Conservation (phyloP, 2,329 filamentous ascomycete species). For the Fusarium tricinctum region DNA sequence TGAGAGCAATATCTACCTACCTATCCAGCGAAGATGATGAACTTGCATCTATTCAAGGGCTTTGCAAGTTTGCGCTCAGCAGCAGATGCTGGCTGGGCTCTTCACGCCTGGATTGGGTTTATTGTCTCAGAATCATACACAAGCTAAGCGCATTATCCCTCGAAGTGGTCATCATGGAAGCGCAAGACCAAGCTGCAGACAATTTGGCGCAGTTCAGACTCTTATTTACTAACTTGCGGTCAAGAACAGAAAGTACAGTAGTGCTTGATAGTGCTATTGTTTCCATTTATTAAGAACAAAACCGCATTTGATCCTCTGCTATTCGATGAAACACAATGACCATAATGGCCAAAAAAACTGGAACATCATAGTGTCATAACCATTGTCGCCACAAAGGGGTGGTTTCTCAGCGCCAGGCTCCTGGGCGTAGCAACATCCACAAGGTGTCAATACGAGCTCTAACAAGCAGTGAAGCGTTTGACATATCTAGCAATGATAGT, state of each 20-base stretch:
- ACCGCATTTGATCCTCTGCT: slow-evolving; percentile 1
- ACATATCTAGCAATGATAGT: neutral
- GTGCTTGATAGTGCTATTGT: neutral
- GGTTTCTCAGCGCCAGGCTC: neutral
- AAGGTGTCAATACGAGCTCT: neutral
- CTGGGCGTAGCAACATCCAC: neutral
- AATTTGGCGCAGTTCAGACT: slow-evolving; percentile 21
- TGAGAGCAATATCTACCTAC: slow-evolving; percentile 1
- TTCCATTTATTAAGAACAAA: slow-evolving; percentile 1
- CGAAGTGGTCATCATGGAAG: slow-evolving; percentile 15
- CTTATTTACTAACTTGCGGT: slow-evolving; percentile 11
- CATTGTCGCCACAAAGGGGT: slow-evolving; percentile 31
- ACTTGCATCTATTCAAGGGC: slow-evolving; percentile 11
- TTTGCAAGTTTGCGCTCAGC: slow-evolving; percentile 18
- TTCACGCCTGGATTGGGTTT: slow-evolving; percentile 19
- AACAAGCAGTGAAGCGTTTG: neutral
- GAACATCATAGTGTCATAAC: slow-evolving; percentile 32
- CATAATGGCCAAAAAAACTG: slow-evolving; percentile 26
- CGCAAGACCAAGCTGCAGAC: slow-evolving; percentile 13
- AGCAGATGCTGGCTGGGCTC: slow-evolving; percentile 19
- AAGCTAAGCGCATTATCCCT: slow-evolving; percentile 40
- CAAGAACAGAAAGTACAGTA: slow-evolving; percentile 2
- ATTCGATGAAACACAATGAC: neutral
- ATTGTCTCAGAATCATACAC: slow-evolving; percentile 34
- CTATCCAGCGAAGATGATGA: neutral